A percentile compares a stretch with the other conserved stretches of the same genome.
Conservation (phyloP, 441 rosid genomes). For the Populus hybrid region DNA sequence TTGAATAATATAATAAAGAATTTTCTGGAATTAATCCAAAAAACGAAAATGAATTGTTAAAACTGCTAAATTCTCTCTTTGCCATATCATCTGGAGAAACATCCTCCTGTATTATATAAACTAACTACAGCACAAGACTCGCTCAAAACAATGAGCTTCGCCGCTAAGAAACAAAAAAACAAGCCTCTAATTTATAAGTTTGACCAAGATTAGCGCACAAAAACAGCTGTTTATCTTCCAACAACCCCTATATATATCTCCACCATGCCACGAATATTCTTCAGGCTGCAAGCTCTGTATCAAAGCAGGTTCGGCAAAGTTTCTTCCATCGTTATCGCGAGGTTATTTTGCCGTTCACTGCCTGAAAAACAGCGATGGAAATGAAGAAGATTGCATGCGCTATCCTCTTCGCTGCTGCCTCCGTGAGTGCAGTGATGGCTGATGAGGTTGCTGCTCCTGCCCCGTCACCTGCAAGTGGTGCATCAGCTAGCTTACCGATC, state of each 20-base stretch:
- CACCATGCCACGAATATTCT: background rate
- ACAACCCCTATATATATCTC: slow-evolving; percentile 7
- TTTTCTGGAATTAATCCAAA: too few species aligned
- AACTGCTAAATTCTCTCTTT: background rate
- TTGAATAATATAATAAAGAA: too few species aligned
- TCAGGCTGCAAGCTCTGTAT: slow-evolving; percentile 23
- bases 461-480: slow-evolving; percentile 38
- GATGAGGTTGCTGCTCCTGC: slow-evolving; percentile 43
- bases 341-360: background rate
- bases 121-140: background rate
- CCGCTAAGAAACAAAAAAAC: background rate
- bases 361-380: slow-evolving; percentile 35
- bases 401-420: slow-evolving; percentile 54
- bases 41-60: too few species aligned
- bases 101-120: background rate
- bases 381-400: slow-evolving; percentile 69
- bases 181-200: background rate
- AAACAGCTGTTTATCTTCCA: background rate
- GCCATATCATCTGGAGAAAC: background rate
- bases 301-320: slow-evolving; percentile 19
- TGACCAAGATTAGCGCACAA: background rate
- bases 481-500: slow-evolving; percentile 41
- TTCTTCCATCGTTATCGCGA: background rate
- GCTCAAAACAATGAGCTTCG: background rate
- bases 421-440: slow-evolving; percentile 53